phyloP scores from a whole-genome alignment of 169 alveolate species.

The Cyclospora cayetanensis region DNA sequence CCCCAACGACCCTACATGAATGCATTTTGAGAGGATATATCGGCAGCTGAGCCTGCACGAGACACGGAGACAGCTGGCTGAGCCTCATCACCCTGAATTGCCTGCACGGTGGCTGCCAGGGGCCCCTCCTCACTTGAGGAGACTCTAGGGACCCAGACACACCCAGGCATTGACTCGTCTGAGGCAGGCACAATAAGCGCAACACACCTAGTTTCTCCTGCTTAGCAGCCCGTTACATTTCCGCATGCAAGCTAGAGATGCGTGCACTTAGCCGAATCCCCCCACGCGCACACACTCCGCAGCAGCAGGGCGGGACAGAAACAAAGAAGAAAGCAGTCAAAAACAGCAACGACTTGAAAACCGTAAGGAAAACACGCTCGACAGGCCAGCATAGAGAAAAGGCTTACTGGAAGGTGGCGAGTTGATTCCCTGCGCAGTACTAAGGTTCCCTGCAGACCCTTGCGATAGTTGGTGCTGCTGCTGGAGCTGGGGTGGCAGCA shows the following conservation, averaged over 20 bases:
- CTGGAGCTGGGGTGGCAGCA: conserved; percentile 1
- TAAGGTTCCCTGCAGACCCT: not conserved
- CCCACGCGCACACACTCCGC: not conserved
- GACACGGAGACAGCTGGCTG: not conserved
- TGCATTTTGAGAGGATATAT: conserved; percentile 5
- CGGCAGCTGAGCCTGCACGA: not conserved
- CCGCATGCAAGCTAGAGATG: not conserved
- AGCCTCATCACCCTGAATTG: not conserved
- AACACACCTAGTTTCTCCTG: not conserved
- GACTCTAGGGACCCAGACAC: not conserved
- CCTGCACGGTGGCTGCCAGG: too few species aligned
- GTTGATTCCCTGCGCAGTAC: not conserved
- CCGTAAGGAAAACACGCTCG: not conserved
- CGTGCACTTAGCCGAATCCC: not conserved
- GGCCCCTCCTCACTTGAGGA: not conserved
- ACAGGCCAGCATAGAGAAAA: not conserved
- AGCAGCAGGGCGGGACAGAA: not conserved
- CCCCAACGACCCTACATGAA: not conserved
- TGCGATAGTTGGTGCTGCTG: not conserved
- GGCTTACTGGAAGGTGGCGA: not conserved
- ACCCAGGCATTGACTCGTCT: not conserved
- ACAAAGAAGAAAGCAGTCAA: not conserved
- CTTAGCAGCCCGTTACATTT: not conserved
- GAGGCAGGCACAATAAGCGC: not conserved
- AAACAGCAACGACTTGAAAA: not conserved